Percentiles rank a stretch among this genome's conserved stretches.
Evolutionary conservation across 768 basidiomycete genomes (phyloP).

Genomic region (Boletus rufocinnamomeus): DNA sequence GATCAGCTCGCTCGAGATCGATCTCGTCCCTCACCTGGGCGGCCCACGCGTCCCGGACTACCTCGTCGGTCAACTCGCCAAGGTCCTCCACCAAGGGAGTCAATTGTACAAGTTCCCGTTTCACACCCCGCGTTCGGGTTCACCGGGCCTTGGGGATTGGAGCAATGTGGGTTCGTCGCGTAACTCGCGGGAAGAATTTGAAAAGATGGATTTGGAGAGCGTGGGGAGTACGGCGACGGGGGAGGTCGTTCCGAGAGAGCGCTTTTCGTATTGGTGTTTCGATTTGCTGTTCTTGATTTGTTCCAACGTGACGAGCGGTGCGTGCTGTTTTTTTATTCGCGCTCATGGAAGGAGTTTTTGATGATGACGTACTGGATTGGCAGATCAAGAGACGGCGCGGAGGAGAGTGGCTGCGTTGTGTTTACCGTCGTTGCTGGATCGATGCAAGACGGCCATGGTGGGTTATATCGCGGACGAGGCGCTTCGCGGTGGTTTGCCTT

Average conservation of each 20-base stretch:
- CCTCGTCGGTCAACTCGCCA: constrained; percentile 66
- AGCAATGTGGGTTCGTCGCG: constrained; percentile 9
- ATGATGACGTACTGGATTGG: neutral
- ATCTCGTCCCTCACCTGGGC: constrained; percentile 78
- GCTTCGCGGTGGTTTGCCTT: constrained; percentile 84
- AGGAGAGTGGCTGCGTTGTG: constrained; percentile 72
- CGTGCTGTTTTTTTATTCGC: constrained; percentile 2
- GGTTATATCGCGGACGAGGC: constrained; percentile 83
- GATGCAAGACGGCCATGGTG: constrained; percentile 69
- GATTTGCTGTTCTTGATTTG: constrained; percentile 84
- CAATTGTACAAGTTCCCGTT: constrained; percentile 48
- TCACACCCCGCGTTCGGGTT: constrained; percentile 9
- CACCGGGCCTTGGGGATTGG: constrained; percentile 14
- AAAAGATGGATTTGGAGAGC: constrained; percentile 41
- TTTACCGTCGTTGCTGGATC: constrained; percentile 69
- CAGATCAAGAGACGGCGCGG: constrained; percentile 63
- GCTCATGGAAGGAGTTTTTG: too few species aligned
- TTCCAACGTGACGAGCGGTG: constrained; percentile 64
- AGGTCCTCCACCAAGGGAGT: constrained; percentile 73
- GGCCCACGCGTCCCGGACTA: constrained; percentile 67
- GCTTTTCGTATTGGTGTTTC: constrained; percentile 93
- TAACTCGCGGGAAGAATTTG: constrained; percentile 32
- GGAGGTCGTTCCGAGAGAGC: constrained; percentile 65
- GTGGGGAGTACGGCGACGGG: constrained; percentile 64
- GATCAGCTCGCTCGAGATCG: constrained; percentile 75